A percentile compares a stretch with the other conserved stretches of the same genome.
phyloP scores from a whole-genome alignment of 1,139 yeast species.

The Pichia sp. region DNA sequence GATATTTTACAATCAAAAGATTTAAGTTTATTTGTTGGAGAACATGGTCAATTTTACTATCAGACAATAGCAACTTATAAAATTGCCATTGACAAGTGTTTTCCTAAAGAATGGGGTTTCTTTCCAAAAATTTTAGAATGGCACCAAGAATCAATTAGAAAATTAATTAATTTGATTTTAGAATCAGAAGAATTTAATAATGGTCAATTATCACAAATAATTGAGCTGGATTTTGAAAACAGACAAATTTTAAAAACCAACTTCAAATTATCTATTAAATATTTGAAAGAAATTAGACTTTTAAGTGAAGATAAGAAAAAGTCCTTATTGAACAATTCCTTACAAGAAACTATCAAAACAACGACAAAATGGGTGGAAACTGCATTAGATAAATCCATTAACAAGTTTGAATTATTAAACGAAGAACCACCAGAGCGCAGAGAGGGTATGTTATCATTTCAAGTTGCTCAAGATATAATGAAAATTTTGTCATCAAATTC shows the following conservation, averaged over 20 bases:
- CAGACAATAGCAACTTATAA: constrained; percentile 67
- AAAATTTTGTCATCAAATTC: constrained; percentile 24
- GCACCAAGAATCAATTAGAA: constrained; percentile 63
- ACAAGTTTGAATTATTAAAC: constrained; percentile 18
- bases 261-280: constrained; percentile 38
- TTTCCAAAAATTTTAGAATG: constrained; percentile 55
- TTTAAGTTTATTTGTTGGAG: constrained; percentile 57
- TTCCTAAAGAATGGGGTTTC: constrained; percentile 68
- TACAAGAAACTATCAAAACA: constrained; percentile 20
- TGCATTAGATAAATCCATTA: constrained; percentile 19
- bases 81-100: constrained; percentile 46
- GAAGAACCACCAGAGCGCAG: constrained; percentile 25
- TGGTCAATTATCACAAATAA: constrained; percentile 17
- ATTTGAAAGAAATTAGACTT: constrained; percentile 16
- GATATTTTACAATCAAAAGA: constrained; percentile 33
- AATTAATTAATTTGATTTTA: constrained; percentile 41
- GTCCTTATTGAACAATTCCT: constrained; percentile 23
- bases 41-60: constrained; percentile 70
- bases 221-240: constrained; percentile 73
- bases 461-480: constrained; percentile 24
- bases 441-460: constrained; percentile 24
- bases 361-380: constrained; percentile 26
- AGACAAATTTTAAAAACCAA: constrained; percentile 42
- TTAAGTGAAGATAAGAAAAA: constrained; percentile 18
- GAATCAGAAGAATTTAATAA: constrained; percentile 18